Evolutionary conservation across 2,329 filamentous ascomycete species (phyloP).

Genomic region (Aspergillus sp.): DNA sequence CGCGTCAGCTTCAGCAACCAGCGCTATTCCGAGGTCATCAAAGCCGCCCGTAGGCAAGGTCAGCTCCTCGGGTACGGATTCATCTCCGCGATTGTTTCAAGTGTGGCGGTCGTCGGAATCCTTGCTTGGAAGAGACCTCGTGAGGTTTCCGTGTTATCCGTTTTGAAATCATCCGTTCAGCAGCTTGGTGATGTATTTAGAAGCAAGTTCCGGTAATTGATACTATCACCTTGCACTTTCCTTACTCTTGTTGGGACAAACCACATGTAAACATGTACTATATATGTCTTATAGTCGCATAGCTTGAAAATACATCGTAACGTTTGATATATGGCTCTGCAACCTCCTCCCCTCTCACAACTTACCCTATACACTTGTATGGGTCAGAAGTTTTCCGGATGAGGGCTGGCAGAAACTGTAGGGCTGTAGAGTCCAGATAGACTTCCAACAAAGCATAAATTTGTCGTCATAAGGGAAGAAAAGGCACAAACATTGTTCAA

Average conservation of each 20-base stretch:
- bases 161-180: slow-evolving; percentile 14
- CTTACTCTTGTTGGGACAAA: background rate
- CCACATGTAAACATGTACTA: background rate
- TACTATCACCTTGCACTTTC: background rate
- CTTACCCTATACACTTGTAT: no score
- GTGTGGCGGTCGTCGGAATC: slow-evolving; percentile 27
- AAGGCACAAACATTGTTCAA: no score
- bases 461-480: no score
- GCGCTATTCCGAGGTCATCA: slow-evolving; percentile 78
- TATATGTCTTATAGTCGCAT: no score
- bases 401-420: no score
- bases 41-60: slow-evolving; percentile 67
- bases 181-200: slow-evolving; percentile 16
- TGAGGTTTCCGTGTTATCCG: slow-evolving; percentile 16
- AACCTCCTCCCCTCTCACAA: no score
- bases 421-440: no score
- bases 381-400: no score
- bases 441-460: no score
- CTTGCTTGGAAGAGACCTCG: slow-evolving; percentile 30
- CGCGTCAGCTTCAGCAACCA: slow-evolving; percentile 93
- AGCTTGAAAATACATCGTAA: background rate
- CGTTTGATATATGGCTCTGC: no score
- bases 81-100: slow-evolving; percentile 24
- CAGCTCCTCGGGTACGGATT: slow-evolving; percentile 51
- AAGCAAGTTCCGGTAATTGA: background rate